Evolutionary conservation across 495 filamentous ascomycete species (phyloP), one percentile per base, ranked within the genome.

Genomic region (Thermothielavioides terrestris): DNA sequence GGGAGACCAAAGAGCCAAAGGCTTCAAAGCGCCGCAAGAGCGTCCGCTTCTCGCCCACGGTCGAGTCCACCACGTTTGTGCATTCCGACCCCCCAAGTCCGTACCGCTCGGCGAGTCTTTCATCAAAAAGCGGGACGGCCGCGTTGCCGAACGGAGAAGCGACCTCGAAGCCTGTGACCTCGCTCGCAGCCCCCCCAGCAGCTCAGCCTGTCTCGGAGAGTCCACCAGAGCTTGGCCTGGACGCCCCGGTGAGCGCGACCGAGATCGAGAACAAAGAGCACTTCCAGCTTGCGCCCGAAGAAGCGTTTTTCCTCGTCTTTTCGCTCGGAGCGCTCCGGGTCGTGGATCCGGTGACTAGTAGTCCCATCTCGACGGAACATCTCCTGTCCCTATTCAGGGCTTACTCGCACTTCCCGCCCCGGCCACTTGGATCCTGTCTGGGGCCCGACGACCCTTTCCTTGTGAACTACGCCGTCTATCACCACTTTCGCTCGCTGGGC

Each of bases 401-500:
- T 37, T 62, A 82, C 53, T 88, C 85, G 9, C 80, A 82, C 63
- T 85, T 85, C 50, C 85, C 89, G 45, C 72, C 80, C 26, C 73
- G 56, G 46, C 9, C 35, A 41, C 30, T 56, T 1, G 53, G 64
- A 3, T 57, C 56, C 63, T 79, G 21, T 68, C 73, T 46, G 77
- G 82, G 44, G 11, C 56, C 62, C 0, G 85, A 94, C 67, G 86
- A 94, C 56, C 79, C 85, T 0, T 97, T 99, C 67, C 71, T 95
- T 37, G 61, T 92, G 20, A 81, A 84, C 28, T 99, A 97, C 61
- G 79, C 80, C 26, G 86, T 85, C 12, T 99, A 95, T 60, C 92
- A 99, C 59, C 92, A 99, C 65, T 99, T 92, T 69, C 87, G 92
- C 21, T 94, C 89, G 6, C 76, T 97, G 0, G 92, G 92, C 39